Evolutionary conservation across 2,329 filamentous ascomycete genomes (phyloP).

Genomic region (Colletotrichum eleusines): DNA sequence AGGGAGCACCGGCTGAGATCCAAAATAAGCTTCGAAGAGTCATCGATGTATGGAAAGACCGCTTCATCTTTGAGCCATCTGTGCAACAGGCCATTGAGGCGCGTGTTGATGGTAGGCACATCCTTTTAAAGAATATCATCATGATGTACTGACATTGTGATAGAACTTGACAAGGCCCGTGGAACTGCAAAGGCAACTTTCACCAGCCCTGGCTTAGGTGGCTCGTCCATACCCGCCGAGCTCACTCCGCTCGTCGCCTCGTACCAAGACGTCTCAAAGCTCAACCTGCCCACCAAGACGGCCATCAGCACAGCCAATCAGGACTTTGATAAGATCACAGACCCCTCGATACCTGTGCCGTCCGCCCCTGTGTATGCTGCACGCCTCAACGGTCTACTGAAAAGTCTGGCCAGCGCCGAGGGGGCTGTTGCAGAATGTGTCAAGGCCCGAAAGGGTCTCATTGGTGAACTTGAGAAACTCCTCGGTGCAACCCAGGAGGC

Average conservation of each 20-base stretch:
- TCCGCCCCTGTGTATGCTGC: slow-evolving; percentile 93
- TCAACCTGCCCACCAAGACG: slow-evolving; percentile 75
- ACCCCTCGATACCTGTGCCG: slow-evolving; percentile 75
- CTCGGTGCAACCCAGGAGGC: slow-evolving; percentile 79
- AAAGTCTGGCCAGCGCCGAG: slow-evolving; percentile 88
- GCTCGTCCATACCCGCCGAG: slow-evolving; percentile 76
- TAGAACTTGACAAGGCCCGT: slow-evolving; percentile 73
- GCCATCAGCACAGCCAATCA: slow-evolving; percentile 77
- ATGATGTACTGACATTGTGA: slow-evolving; percentile 39
- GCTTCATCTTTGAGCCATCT: slow-evolving; percentile 83
- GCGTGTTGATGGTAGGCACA: slow-evolving; percentile 77
- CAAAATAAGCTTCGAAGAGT: slow-evolving; percentile 90
- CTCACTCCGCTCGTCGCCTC: slow-evolving; percentile 80
- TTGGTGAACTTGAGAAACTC: slow-evolving; percentile 85
- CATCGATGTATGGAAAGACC: slow-evolving; percentile 92
- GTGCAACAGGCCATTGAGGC: slow-evolving; percentile 86
- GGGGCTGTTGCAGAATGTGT: slow-evolving; percentile 90
- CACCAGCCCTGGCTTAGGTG: slow-evolving; percentile 74
- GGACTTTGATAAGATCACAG: slow-evolving; percentile 87
- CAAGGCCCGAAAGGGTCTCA: slow-evolving; percentile 82
- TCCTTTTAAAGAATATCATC: not conserved
- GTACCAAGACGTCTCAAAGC: slow-evolving; percentile 80
- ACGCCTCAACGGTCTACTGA: slow-evolving; percentile 88
- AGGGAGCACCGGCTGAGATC: slow-evolving; percentile 85
- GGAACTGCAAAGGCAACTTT: slow-evolving; percentile 65